These are phyloP conservation scores for Zanthoxylum bungeanum DNA, from an alignment of 345 rosid genomes.

Conservation along the genomic window DNA sequence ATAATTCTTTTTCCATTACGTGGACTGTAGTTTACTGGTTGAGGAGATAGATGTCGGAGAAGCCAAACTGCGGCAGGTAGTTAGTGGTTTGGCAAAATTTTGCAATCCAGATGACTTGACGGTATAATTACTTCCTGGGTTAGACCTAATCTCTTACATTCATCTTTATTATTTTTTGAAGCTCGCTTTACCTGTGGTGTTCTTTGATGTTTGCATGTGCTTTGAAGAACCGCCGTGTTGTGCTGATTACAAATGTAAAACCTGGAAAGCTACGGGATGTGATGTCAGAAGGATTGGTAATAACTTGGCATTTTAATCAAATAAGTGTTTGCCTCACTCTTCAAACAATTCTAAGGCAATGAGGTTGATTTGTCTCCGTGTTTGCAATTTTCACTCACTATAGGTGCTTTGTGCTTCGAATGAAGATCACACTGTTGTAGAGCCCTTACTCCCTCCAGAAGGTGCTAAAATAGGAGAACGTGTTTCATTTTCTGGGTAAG, in stretches of 20 bases:
- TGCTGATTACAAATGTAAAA: conserved; percentile 89
- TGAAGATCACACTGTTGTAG: conserved; percentile 74
- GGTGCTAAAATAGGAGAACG: conserved; percentile 76
- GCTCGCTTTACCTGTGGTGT: conserved; percentile 15
- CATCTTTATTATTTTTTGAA: neutral
- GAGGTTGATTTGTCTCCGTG: conserved; percentile 4
- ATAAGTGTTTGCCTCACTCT: neutral
- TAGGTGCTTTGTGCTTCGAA: conserved; percentile 94
- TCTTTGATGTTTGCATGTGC: conserved; percentile 21
- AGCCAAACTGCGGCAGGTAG: conserved; percentile 86
- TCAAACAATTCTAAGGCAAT: neutral
- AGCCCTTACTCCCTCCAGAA: conserved; percentile 86
- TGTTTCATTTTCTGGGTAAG: conserved; percentile 74
- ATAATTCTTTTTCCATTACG: conserved; percentile 11
- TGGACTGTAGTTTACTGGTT: conserved; percentile 72
- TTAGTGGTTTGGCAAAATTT: conserved; percentile 94
- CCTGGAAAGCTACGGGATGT: conserved; percentile 97
- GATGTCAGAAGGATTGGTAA: conserved; percentile 94
- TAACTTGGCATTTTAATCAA: conserved; percentile 2
- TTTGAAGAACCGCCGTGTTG: conserved; percentile 73
- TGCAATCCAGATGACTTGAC: conserved; percentile 73
- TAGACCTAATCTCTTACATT: neutral
- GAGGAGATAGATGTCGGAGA: conserved; percentile 97
- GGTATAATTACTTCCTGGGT: conserved; percentile 42
- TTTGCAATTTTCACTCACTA: conserved; percentile 22